Evolutionary conservation across 2,329 filamentous ascomycete genomes (phyloP), one percentile per base, ranked within the genome.

Genomic region (Ophiostoma triangulosporum): DNA sequence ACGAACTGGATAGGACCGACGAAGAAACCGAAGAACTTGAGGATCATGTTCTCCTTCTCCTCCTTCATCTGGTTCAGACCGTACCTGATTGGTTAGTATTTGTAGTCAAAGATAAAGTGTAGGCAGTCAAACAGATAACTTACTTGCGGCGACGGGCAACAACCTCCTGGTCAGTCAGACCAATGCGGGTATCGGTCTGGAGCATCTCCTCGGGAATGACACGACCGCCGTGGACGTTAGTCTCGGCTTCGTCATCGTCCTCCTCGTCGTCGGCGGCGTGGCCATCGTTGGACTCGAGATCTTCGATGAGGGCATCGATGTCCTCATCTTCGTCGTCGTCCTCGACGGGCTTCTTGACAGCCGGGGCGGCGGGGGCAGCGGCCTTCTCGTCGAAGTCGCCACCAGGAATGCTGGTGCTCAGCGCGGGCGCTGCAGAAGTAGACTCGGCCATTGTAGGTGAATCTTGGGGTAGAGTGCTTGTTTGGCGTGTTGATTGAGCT

Each of bases 1-100:
- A 95, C 88, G 69, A 91, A 91, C 68, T 94, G 88, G 60, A 95
- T 91, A 24, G 89, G 89, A 60, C 89, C 89, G 54, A 93, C 74
- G 68, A 94, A 94, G 73, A 86, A 93, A 62, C 77, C 75, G 63
- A 81, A 69, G 69, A 95, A 94, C 74, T 94, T 93, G 64, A 93
- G 76, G 57, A 90, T 69, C 55, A 89, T 64, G 64, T 90, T 94
- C 70, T 89, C 84, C 71, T 88, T 89, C 73, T 91, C 86, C 71
- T 94, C 87, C 70, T 86, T 62, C 86, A 95, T 88, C 68, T 88
- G 82, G 68, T 95, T 95, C 65, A 86, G 74, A 67, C 88, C 88
- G 66, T 83, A 60, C 59, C 59, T 60, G 20, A 4, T 27, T 12
- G 38, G 55, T 54, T 46, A 54, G 32, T 17, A 35, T 35, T 48